A percentile compares a stretch with the other conserved stretches of the same genome.
These are phyloP conservation scores for Leccinum pseudoinsigne DNA, from an alignment of 1,284 basidiomycete species.

Conservation along the genomic window DNA sequence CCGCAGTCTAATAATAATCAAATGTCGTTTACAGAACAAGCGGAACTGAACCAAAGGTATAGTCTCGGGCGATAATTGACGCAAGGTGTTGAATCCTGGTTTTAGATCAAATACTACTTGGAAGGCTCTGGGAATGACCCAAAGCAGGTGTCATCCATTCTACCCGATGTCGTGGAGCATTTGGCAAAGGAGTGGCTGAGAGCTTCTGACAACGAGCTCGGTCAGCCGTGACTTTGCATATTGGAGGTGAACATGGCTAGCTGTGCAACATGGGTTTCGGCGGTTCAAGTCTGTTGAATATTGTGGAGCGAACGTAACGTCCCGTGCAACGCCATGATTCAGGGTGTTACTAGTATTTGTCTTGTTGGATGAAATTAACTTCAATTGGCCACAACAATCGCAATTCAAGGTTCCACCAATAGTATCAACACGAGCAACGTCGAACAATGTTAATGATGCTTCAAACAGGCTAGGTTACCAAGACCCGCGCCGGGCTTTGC, in stretches of 20 bases:
- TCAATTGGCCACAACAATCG: neutral
- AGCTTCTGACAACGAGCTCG: conserved; percentile 55
- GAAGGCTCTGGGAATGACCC: conserved; percentile 66
- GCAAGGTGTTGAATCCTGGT: conserved; percentile 1
- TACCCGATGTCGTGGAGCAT: conserved; percentile 56
- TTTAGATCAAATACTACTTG: conserved; percentile 80
- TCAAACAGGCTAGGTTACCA: neutral
- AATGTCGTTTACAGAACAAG: conserved; percentile 56
- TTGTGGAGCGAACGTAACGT: neutral
- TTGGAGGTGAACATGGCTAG: neutral
- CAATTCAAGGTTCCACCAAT: neutral
- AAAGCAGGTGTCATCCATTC: conserved; percentile 42
- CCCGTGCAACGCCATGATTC: neutral
- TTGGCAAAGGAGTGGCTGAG: conserved; percentile 70
- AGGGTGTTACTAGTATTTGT: neutral
- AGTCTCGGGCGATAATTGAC: neutral
- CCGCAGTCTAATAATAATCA: neutral
- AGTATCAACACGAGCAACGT: neutral
- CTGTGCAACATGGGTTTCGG: neutral
- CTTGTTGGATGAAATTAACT: neutral
- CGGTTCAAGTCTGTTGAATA: neutral
- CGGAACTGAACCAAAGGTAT: conserved; percentile 86
- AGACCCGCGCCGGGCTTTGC: neutral
- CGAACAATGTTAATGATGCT: neutral
- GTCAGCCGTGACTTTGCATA: conserved; percentile 36